A percentile compares a stretch with the other conserved stretches of the same genome.
These are phyloP conservation scores for Boletus subparvulus DNA, from an alignment of 768 basidiomycete genomes.

Conservation along the genomic window DNA sequence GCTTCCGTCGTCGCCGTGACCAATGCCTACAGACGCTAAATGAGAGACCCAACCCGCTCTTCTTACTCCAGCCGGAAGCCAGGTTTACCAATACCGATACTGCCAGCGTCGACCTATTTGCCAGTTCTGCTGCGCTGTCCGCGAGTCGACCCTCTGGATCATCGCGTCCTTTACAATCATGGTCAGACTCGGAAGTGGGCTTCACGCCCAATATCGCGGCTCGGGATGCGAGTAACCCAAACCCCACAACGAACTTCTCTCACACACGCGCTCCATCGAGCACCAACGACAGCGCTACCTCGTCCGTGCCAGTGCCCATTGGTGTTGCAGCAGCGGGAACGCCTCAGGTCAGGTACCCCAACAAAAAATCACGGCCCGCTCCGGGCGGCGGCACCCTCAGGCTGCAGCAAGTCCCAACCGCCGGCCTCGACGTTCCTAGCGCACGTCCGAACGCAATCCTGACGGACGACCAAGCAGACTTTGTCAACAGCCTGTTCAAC, in stretches of 20 bases:
- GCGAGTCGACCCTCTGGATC: not conserved
- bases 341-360: not conserved
- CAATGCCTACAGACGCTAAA: not conserved
- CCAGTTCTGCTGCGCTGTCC: not conserved
- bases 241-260: not conserved
- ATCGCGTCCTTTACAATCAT: constrained; percentile 5
- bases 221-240: not conserved
- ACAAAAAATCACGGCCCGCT: constrained; percentile 8
- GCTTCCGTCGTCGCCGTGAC: constrained; percentile 10
- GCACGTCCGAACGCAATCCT: not conserved
- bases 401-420: not conserved
- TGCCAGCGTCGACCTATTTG: constrained; percentile 1
- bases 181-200: constrained; percentile 4
- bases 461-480: constrained; percentile 26
- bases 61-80: constrained; percentile 1
- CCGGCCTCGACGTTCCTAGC: not conserved
- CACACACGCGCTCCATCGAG: not conserved
- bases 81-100: not conserved
- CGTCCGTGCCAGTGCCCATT: not conserved
- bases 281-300: not conserved
- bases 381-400: not conserved
- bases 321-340: too few species aligned
- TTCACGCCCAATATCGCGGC: not conserved
- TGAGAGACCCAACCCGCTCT: constrained; percentile 13
- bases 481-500: constrained; percentile 25